Evolutionary conservation across 208 protist genomes (phyloP), one percentile per base, ranked within the genome.

Genomic region (Leishmania arabica): DNA sequence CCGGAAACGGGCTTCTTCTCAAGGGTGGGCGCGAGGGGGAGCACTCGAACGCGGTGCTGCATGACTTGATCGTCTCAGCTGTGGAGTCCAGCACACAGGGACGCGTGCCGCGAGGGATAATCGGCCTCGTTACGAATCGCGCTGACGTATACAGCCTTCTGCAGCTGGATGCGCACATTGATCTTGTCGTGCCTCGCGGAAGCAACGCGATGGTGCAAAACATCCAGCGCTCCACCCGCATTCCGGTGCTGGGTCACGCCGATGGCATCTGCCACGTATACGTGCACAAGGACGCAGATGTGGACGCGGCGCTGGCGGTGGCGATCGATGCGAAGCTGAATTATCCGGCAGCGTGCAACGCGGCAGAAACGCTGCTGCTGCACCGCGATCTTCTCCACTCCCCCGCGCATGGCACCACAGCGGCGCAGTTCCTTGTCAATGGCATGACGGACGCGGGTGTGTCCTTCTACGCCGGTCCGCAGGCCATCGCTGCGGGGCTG

Each of bases 221-320:
- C 88, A 96, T 99, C 54, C 91, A 98, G 83, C 62, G 81, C 24
- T 95, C 91, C 64, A 97, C 95, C 45, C 90, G 88, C 65, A 98
- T 99, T 77, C 95, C 97, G 31, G 96, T 98, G 5, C 87, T 99
- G 17, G 97, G 97, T 47, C 98, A 99, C 88, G 94, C 97, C 7
- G 98, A 99, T 74, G 98, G 98, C 62, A 96, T 99, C 71, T 99
- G 98, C 88, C 95, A 98, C 81, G 85, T 98, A 21, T 99, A 97
- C 81, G 78, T 98, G 11, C 95, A 99, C 85, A 62, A 83, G 31
- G 84, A 91, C 79, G 96, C 92, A 15, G 92, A 97, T 78, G 56
- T 95, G 27, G 78, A 72, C 34, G 92, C 87, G 75, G 92, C 92
- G 60, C 81, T 82, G 42, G 78, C 82, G 37, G 85, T 99, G 69